Percentiles rank a stretch among this genome's conserved stretches.
Evolutionary conservation across 2,329 filamentous ascomycete genomes (phyloP).

Genomic region (Paradendryphiella salina): DNA sequence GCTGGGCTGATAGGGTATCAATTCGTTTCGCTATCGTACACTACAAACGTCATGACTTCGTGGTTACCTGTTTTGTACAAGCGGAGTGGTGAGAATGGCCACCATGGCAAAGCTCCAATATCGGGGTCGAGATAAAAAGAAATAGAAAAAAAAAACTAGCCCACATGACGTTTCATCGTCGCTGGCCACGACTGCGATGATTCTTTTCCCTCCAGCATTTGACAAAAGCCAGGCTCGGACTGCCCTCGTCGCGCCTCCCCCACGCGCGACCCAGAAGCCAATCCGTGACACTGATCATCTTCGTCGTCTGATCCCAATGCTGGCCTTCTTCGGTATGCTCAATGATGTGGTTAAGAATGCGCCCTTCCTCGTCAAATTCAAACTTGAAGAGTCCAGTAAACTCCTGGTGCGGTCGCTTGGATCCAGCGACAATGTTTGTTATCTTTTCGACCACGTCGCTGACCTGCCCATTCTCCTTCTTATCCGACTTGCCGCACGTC

Average conservation of each 20-base stretch:
- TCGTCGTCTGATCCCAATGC: conserved; percentile 80
- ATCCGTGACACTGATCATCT: conserved; percentile 88
- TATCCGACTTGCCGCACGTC: conserved; percentile 62
- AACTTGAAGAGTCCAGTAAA: conserved; percentile 95
- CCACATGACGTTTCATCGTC: neutral
- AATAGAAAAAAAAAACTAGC: no score
- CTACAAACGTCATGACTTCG: conserved; percentile 11
- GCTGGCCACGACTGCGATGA: neutral
- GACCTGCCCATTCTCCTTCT: conserved; percentile 49
- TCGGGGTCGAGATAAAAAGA: neutral
- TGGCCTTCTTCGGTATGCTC: conserved; percentile 86
- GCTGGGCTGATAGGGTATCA: neutral
- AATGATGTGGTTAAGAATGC: conserved; percentile 85
- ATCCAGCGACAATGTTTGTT: conserved; percentile 59
- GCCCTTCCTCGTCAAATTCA: conserved; percentile 86
- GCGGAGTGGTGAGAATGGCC: conserved; percentile 8
- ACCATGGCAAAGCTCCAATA: no score
- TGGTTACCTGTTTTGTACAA: conserved; percentile 36
- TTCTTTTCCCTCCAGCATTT: conserved; percentile 23
- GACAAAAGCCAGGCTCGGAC: conserved; percentile 50
- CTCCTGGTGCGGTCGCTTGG: conserved; percentile 58
- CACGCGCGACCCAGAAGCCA: conserved; percentile 85
- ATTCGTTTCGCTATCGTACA: conserved; percentile 1
- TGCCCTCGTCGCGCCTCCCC: conserved; percentile 52
- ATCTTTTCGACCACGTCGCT: conserved; percentile 60